Evolutionary conservation across 129 eudicot genomes (phyloP).

Genomic region (Deinandra increscens): DNA sequence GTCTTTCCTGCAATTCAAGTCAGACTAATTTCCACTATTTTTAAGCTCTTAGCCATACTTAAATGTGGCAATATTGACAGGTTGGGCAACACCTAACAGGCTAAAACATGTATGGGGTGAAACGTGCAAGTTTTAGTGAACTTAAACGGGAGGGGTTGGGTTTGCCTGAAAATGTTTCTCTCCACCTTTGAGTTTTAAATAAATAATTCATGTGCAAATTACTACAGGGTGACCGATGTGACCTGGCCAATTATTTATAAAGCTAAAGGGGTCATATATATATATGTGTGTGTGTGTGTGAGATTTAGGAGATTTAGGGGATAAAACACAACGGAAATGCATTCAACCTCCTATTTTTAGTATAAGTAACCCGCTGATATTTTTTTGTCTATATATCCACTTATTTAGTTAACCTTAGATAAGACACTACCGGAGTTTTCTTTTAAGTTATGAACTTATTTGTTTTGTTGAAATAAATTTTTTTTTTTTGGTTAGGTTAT

Average conservation of each 20-base stretch:
- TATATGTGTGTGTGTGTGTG: too few relatives aligned
- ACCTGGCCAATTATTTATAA: background rate
- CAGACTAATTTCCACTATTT: constrained; percentile 7
- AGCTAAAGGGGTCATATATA: background rate
- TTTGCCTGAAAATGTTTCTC: background rate
- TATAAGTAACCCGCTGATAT: background rate
- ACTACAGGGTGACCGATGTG: background rate
- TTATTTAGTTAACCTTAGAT: background rate
- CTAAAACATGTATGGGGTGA: background rate
- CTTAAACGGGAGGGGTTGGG: background rate
- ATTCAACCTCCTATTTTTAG: background rate
- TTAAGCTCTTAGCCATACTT: background rate
- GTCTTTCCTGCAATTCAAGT: constrained; percentile 11
- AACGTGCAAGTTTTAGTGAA: background rate
- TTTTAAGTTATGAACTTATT: background rate
- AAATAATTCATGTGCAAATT: background rate
- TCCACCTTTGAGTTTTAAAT: background rate
- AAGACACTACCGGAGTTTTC: background rate
- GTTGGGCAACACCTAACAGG: background rate
- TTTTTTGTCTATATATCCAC: background rate
- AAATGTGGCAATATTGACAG: background rate
- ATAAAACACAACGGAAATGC: background rate
- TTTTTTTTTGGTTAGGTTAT: background rate
- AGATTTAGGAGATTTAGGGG: background rate
- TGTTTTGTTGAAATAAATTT: background rate